phyloP scores from a whole-genome alignment of 495 filamentous ascomycete genomes.

The Elaphomyces granulatus region DNA sequence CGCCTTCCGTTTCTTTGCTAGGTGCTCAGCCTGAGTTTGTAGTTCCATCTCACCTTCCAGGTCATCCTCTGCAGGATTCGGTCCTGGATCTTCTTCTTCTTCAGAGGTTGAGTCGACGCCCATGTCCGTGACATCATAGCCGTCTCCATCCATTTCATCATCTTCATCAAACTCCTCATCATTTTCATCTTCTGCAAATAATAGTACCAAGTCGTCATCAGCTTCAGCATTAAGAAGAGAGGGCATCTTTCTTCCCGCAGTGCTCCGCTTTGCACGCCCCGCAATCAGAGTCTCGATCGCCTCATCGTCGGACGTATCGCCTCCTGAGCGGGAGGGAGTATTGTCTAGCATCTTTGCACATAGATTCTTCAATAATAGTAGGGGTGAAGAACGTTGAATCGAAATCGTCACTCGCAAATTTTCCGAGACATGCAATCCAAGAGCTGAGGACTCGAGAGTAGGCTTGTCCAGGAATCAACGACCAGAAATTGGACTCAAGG shows the following conservation, averaged over 20 bases:
- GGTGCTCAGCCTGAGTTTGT: constrained; percentile 33
- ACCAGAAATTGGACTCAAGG: too few relatives aligned
- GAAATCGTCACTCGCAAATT: not conserved
- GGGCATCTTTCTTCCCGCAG: constrained; percentile 74
- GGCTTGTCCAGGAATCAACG: too few relatives aligned
- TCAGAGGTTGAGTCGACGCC: constrained; percentile 73
- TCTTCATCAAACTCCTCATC: constrained; percentile 65
- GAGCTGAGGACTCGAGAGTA: too few relatives aligned
- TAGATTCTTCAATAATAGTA: not conserved
- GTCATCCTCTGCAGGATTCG: constrained; percentile 42
- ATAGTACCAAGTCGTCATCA: constrained; percentile 62
- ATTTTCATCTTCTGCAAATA: constrained; percentile 77
- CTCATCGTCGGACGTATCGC: constrained; percentile 21
- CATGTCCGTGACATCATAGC: constrained; percentile 46
- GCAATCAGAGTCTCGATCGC: constrained; percentile 60
- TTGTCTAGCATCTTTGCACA: constrained; percentile 17
- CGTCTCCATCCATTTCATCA: constrained; percentile 47
- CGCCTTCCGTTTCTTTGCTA: constrained; percentile 63
- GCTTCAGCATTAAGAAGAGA: constrained; percentile 63
- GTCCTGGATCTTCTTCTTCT: constrained; percentile 57
- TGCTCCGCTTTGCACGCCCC: constrained; percentile 65
- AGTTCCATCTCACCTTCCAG: constrained; percentile 47
- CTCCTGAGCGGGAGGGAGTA: constrained; percentile 10
- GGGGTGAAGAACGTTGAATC: not conserved
- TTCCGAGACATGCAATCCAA: too few relatives aligned